Evolutionary conservation across 306 rosid genomes (phyloP).

Genomic region (Alnus rubra): DNA sequence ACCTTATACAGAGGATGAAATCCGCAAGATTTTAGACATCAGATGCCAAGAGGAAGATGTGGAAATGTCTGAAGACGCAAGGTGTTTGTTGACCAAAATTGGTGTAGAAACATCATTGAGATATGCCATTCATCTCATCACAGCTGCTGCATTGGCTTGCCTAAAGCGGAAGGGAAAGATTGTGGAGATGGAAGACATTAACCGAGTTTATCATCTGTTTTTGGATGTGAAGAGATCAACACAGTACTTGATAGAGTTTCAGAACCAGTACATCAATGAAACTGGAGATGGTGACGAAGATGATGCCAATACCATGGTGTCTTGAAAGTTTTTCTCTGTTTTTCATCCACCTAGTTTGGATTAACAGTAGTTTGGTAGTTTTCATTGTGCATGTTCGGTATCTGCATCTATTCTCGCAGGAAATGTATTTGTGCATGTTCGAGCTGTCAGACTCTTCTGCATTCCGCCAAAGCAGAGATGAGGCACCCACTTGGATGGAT

Average conservation of each 20-base stretch:
- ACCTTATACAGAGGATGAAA: slow-evolving; percentile 82
- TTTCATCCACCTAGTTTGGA: not conserved
- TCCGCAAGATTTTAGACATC: slow-evolving; percentile 80
- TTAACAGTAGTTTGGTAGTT: not conserved
- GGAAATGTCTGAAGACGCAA: slow-evolving; percentile 90
- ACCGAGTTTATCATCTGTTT: slow-evolving; percentile 88
- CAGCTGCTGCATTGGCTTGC: slow-evolving; percentile 83
- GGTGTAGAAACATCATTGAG: slow-evolving; percentile 91
- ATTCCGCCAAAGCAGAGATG: not conserved
- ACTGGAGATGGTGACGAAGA: slow-evolving; percentile 74
- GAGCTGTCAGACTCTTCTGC: not conserved
- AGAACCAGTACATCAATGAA: slow-evolving; percentile 84
- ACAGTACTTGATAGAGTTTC: slow-evolving; percentile 94
- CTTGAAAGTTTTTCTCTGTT: slow-evolving; percentile 26
- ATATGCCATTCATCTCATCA: slow-evolving; percentile 93
- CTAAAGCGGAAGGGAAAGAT: slow-evolving; percentile 77
- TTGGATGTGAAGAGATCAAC: slow-evolving; percentile 97
- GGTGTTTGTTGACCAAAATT: slow-evolving; percentile 77
- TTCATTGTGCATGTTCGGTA: not conserved
- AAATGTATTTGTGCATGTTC: not conserved
- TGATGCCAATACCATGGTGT: slow-evolving; percentile 56
- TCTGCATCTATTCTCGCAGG: not conserved
- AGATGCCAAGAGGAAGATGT: slow-evolving; percentile 95
- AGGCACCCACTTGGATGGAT: not conserved
- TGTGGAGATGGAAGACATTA: slow-evolving; percentile 90